phyloP scores from a whole-genome alignment of 2,329 filamentous ascomycete species.

The Hypoxylon sp. region DNA sequence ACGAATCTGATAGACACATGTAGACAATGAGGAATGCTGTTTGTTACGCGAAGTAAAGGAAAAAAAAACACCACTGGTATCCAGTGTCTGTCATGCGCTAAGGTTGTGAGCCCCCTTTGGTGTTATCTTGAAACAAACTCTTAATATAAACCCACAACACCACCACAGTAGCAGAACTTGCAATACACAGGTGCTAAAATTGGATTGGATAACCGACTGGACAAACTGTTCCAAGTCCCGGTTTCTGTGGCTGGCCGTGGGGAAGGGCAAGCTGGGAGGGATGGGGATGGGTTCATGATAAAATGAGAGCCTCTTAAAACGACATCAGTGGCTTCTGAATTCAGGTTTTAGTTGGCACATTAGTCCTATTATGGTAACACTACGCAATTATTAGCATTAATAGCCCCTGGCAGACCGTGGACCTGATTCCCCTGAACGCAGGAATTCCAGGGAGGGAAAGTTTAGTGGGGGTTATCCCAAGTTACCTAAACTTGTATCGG shows the following conservation, averaged over 20 bases:
- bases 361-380: constrained; percentile 29
- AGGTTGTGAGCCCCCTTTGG: constrained; percentile 18
- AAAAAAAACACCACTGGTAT: constrained; percentile 11
- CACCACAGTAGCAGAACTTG: constrained; percentile 2
- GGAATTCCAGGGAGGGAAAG: constrained; percentile 42
- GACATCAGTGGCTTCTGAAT: constrained; percentile 39
- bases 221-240: constrained; percentile 32
- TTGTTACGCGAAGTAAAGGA: constrained; percentile 26
- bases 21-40: constrained; percentile 33
- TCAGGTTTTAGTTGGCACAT: constrained; percentile 33
- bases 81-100: constrained; percentile 12
- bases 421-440: constrained; percentile 32
- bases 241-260: constrained; percentile 34
- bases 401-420: constrained; percentile 1
- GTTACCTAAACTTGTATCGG: constrained; percentile 14
- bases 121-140: constrained; percentile 43
- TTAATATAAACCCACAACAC: constrained; percentile 29
- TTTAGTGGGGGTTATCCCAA: constrained; percentile 36
- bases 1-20: neutral
- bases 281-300: constrained; percentile 24
- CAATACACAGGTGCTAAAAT: constrained; percentile 22
- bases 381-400: constrained; percentile 36
- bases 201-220: constrained; percentile 16
- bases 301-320: constrained; percentile 43
- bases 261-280: constrained; percentile 17